Percentiles rank a stretch among this genome's conserved stretches.
These are phyloP conservation scores for Polymyxa betae DNA, from an alignment of 208 protist genomes.

Conservation along the genomic window DNA sequence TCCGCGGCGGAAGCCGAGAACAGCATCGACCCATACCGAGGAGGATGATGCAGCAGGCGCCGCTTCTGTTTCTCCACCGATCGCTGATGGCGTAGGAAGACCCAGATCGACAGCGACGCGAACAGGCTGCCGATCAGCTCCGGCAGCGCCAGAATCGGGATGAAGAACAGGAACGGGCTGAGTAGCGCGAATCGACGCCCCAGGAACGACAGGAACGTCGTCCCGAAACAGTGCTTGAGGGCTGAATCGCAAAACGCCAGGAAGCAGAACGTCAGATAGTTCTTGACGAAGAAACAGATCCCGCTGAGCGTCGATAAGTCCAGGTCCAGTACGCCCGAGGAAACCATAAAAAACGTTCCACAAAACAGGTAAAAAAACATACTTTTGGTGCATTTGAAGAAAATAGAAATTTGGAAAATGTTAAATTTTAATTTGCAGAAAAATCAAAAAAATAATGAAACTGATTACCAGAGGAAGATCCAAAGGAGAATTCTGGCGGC, in stretches of 20 bases:
- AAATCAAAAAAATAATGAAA: background rate
- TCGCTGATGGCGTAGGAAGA: too few species aligned
- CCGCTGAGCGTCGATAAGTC: too few species aligned
- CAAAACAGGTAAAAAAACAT: too few species aligned
- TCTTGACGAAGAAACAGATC: background rate
- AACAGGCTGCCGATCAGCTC: background rate
- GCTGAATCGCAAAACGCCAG: background rate
- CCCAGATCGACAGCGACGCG: background rate
- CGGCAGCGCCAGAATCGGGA: background rate
- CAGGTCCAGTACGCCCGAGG: too few species aligned
- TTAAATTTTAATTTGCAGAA: background rate
- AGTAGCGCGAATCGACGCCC: background rate
- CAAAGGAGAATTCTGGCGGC: background rate
- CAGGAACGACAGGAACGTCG: background rate
- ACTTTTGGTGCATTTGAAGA: too few species aligned
- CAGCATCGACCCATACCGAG: too few species aligned
- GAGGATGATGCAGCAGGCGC: too few species aligned
- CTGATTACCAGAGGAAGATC: background rate
- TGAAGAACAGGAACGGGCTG: constrained; percentile 10
- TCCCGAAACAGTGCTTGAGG: background rate
- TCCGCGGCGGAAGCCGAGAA: too few species aligned
- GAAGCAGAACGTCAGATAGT: background rate
- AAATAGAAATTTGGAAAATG: too few species aligned
- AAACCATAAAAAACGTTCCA: too few species aligned
- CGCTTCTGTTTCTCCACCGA: too few species aligned